Conservation (phyloP, 768 basidiomycete species). For the Amanita rubescens region DNA sequence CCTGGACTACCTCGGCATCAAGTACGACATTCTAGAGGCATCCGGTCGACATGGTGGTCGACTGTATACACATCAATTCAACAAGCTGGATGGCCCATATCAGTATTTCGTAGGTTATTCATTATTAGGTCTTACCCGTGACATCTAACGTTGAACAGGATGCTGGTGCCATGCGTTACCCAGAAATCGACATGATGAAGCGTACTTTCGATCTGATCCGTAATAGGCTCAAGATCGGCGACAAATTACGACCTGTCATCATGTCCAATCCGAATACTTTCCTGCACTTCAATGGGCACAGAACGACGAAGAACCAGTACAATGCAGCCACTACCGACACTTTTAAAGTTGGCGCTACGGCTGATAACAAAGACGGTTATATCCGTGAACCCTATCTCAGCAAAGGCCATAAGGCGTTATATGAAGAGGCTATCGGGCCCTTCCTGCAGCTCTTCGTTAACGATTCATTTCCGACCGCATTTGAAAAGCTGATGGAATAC, state of each 20-base stretch:
- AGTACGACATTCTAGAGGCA: background rate
- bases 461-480: background rate
- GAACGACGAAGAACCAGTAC: background rate
- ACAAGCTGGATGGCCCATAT: background rate
- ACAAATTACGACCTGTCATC: background rate
- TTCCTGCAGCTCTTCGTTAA: background rate
- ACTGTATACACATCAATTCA: background rate
- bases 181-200: background rate
- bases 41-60: background rate
- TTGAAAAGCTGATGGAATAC: background rate
- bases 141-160: too few species aligned
- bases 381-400: background rate
- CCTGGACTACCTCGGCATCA: background rate
- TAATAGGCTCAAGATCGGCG: background rate
- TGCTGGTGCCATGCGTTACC: background rate
- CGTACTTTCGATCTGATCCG: background rate
- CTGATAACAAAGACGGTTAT: background rate
- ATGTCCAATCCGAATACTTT: background rate
- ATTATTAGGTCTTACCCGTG: too few species aligned
- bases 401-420: background rate
- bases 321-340: background rate
- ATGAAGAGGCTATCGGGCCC: background rate
- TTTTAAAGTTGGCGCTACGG: background rate
- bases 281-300: background rate
- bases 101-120: too few species aligned